phyloP scores from a whole-genome alignment of 2,329 filamentous ascomycete genomes.

The Rhynchosporium secalis region DNA sequence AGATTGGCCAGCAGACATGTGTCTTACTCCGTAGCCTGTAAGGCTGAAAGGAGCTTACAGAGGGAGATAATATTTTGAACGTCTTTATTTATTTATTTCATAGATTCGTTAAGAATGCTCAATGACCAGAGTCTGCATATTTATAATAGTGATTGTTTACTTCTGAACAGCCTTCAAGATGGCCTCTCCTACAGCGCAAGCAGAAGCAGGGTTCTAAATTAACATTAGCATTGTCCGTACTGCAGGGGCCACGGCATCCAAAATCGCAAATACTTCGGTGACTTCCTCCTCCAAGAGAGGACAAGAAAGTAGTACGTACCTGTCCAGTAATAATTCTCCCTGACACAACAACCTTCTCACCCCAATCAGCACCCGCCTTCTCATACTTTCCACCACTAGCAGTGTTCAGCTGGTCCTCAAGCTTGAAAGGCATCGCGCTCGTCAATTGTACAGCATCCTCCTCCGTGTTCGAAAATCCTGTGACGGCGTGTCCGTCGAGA shows the following conservation, averaged over 20 bases:
- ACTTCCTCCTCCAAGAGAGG: too few relatives aligned
- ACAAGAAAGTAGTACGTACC: background rate
- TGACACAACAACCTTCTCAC: constrained; percentile 41
- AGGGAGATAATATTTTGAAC: too few relatives aligned
- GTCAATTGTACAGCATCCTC: constrained; percentile 44
- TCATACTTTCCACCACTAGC: constrained; percentile 55
- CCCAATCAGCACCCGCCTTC: constrained; percentile 50
- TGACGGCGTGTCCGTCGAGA: constrained; percentile 57
- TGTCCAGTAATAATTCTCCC: constrained; percentile 47
- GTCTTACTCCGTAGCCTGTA: too few relatives aligned
- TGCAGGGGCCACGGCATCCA: too few relatives aligned
- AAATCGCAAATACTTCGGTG: too few relatives aligned
- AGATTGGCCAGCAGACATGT: too few relatives aligned
- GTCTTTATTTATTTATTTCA: too few relatives aligned
- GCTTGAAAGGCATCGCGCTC: constrained; percentile 57
- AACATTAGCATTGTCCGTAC: background rate
- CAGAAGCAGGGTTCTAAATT: constrained; percentile 43
- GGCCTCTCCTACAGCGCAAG: constrained; percentile 44
- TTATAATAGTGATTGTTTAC: background rate
- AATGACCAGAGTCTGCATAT: too few relatives aligned
- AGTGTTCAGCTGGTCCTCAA: constrained; percentile 55
- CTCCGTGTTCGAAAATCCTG: constrained; percentile 60
- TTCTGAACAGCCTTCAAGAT: constrained; percentile 35
- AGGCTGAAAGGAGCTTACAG: too few relatives aligned
- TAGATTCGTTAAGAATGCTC: too few relatives aligned